Base-by-base conservation (phyloP, 164 flowering plant species). In the Liquidambar formosana region DNA sequence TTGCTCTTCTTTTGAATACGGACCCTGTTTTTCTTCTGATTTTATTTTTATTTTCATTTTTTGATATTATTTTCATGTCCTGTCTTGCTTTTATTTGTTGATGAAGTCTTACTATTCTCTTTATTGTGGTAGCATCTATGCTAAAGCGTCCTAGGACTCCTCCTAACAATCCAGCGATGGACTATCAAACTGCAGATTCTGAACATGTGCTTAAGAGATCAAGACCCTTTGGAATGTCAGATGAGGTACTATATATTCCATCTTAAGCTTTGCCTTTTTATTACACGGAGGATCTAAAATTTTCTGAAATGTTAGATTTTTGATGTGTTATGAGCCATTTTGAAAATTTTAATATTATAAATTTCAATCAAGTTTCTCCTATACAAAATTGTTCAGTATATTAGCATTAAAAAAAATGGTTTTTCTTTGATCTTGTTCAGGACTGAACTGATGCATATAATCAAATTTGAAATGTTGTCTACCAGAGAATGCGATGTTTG, bases 161-260 rank as follows among this genome's bases (percentile, higher is more conserved):
- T 8, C 28, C 64, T 8, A 71, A 28, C 57, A 76, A 72, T 48
- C 66, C 67, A n/a, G 73, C 73, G 10, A 21, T 72, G 64, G 79
- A 76, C n/a, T 76, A 76, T 66, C 75, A 76, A 58, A 58, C 70
- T 41, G 76, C 76, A 6, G 76, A 76, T 72, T 72, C 70, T 67
- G 79, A 72, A 44, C 76, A 76, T 44, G 72, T 64, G 23, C 51
- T 70, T 16, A 75, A 75, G 69, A 75, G 78, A 70, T 27, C 78
- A 47, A 75, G 74, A 61, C 63, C 70, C 54, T 71, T 67, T 33
- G 74, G 73, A 45, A 66, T 70, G 49, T 61, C 74, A 45, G 78
- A 75, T 15, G 74, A 70, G 59, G 73, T 75, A 10, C 23, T 60
- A 41, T 26, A 4, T 41, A 43, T 56, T 18, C 48, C 8, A 15